Percentiles rank a stretch among this genome's conserved stretches.
phyloP scores from a whole-genome alignment of 495 filamentous ascomycete genomes.

The Penicillium macrosclerotiorum region DNA sequence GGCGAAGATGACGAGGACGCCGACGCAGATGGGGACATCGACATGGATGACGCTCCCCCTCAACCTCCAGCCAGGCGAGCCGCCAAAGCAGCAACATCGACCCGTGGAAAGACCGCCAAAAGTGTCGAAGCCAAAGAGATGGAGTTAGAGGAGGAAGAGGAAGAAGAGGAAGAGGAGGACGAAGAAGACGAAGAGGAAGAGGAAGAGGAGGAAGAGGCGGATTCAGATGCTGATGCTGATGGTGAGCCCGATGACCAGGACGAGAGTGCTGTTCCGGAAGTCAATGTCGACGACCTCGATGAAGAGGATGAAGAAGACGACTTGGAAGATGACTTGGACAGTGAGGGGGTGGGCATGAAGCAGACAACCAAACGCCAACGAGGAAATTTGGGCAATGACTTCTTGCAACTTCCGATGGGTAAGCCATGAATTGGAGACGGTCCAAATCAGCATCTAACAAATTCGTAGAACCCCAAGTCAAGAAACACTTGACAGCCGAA shows the following conservation, averaged over 20 bases:
- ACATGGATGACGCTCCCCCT: slow-evolving; percentile 54
- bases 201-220: slow-evolving; percentile 56
- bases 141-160: slow-evolving; percentile 44
- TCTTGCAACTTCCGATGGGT: slow-evolving; percentile 86
- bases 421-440: slow-evolving; percentile 15
- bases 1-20: slow-evolving; percentile 58
- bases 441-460: slow-evolving; percentile 14
- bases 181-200: slow-evolving; percentile 49
- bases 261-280: slow-evolving; percentile 40
- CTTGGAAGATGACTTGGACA: slow-evolving; percentile 62
- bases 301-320: slow-evolving; percentile 58
- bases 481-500: slow-evolving; percentile 89
- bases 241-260: slow-evolving; percentile 51
- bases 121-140: slow-evolving; percentile 62
- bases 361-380: slow-evolving; percentile 88
- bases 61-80: slow-evolving; percentile 38
- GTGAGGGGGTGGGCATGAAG: slow-evolving; percentile 62
- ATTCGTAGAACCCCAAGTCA: slow-evolving; percentile 78
- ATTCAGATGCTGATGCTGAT: slow-evolving; percentile 51
- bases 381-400: slow-evolving; percentile 65
- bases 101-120: slow-evolving; percentile 41
- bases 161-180: slow-evolving; percentile 28
- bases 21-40: slow-evolving; percentile 54
- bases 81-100: slow-evolving; percentile 25
- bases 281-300: slow-evolving; percentile 39